These are phyloP conservation scores for Aspergillus sp. DNA, from an alignment of 2,329 filamentous ascomycete genomes.

Conservation along the genomic window DNA sequence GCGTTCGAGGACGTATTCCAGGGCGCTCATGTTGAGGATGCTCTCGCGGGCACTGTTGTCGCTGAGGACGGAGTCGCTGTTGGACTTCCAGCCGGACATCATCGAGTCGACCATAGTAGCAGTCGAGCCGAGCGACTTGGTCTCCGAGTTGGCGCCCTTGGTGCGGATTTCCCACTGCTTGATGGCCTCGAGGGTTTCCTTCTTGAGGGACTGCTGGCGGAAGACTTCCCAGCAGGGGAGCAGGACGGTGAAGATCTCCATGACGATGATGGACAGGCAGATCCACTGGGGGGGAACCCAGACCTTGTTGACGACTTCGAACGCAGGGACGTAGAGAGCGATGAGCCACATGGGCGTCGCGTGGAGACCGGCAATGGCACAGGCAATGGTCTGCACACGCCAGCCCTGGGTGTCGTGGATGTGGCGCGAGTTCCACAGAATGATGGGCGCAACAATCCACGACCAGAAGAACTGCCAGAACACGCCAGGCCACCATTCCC, in stretches of 20 bases:
- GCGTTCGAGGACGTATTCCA: constrained; percentile 59
- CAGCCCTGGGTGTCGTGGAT: constrained; percentile 67
- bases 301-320: constrained; percentile 54
- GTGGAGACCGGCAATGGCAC: constrained; percentile 54
- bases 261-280: constrained; percentile 59
- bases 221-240: constrained; percentile 61
- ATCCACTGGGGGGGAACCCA: constrained; percentile 64
- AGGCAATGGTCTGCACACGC: constrained; percentile 61
- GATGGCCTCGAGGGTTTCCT: constrained; percentile 38
- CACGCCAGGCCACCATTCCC: constrained; percentile 59
- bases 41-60: constrained; percentile 42
- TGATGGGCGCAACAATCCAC: constrained; percentile 20
- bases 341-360: constrained; percentile 67
- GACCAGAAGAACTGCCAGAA: constrained; percentile 28
- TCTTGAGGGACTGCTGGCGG: constrained; percentile 32
- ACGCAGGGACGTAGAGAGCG: constrained; percentile 54
- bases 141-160: constrained; percentile 21
- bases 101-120: constrained; percentile 31
- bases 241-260: constrained; percentile 65
- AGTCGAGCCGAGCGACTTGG: constrained; percentile 29
- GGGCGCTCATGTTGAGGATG: constrained; percentile 59
- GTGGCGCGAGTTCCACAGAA: constrained; percentile 61
- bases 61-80: constrained; percentile 40
- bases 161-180: constrained; percentile 40
- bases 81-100: constrained; percentile 28